These are phyloP conservation scores for Juncus inflexus DNA, from an alignment of 176 grass and related monocot species.

Conservation along the genomic window DNA sequence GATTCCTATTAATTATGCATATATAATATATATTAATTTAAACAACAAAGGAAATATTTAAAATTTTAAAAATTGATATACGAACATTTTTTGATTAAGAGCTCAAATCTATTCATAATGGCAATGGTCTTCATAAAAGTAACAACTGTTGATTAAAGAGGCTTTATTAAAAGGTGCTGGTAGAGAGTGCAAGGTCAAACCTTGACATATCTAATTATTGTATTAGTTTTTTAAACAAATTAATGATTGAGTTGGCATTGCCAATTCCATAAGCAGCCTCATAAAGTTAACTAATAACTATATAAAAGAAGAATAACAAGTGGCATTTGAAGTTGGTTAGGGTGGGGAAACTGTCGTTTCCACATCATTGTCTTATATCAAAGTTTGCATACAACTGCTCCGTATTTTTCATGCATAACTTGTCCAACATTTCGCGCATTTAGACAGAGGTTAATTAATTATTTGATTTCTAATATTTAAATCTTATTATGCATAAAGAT, in stretches of 20 bases:
- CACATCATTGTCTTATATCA: not conserved
- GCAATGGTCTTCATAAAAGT: not conserved
- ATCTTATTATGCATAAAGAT: too few species aligned
- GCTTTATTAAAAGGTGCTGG: too few species aligned
- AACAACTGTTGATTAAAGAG: slow-evolving; percentile 10
- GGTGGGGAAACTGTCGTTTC: slow-evolving; percentile 29
- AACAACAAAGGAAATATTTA: not conserved
- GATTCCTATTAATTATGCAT: too few species aligned
- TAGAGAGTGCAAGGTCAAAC: slow-evolving; percentile 10
- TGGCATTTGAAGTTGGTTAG: slow-evolving; percentile 25
- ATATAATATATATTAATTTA: too few species aligned
- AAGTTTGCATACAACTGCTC: not conserved
- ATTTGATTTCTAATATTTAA: too few species aligned
- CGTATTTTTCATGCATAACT: not conserved
- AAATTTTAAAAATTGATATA: not conserved
- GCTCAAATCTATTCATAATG: not conserved
- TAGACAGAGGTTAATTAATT: too few species aligned
- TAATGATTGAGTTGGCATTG: slow-evolving; percentile 7
- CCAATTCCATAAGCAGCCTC: slow-evolving; percentile 9
- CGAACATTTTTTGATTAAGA: not conserved
- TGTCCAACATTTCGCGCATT: too few species aligned
- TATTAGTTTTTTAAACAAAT: slow-evolving; percentile 7
- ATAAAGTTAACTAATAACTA: not conserved
- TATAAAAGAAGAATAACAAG: not conserved
- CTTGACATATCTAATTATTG: slow-evolving; percentile 21